Evolutionary conservation across 176 grass and related monocot species (phyloP), one percentile per base, ranked within the genome.

Genomic region (Oryza nivara): DNA sequence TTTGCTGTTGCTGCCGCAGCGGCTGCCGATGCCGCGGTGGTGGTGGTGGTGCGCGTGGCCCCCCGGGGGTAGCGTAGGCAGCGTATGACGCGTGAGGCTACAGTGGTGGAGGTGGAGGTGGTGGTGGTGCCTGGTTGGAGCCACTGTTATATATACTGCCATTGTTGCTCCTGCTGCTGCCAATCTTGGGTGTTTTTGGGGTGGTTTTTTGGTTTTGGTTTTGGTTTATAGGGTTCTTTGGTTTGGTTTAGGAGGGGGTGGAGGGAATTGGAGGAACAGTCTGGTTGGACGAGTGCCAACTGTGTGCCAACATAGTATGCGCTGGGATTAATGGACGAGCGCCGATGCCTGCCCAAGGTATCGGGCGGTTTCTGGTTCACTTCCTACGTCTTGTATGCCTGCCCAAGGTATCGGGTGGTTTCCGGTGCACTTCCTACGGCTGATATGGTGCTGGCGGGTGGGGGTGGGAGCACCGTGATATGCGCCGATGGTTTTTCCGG

Each of bases 11-110:
- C 47, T 74, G 65, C 67, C 15, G 68, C 35, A 70, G 67, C 77
- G 36, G 91, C 69, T 9, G 76, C 73, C 54, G 91, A 69, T 9
- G 76, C 76, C 77, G 80, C 78, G 75, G 88, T 56, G 80, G 67
- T 83, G 63, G 65, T 79, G 46, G 63, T 41, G 75, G 88, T 56
- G 58, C 76, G 70, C 20, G 65, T 49, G 70, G 72, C 76, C 43
- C 43, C 43, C 43, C 43, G 64, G 34, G 35, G 35, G 3, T 22
- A 63, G 51, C 51, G 51, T 44, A 7, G 16, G 51, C 12, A 52
- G 58, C n/a, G 20, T 63, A 23, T 63, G 58, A 63, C n/a, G 58
- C 58, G 58, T 63, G 58, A 63, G 58, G 20, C 16, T n/a, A 63
- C 58, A 63, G 20, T 22, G 20, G 54, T 20, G 19, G 54, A 8